phyloP scores from a whole-genome alignment of 192 early-diverging fungal genomes.

The Coemansia sp. region DNA sequence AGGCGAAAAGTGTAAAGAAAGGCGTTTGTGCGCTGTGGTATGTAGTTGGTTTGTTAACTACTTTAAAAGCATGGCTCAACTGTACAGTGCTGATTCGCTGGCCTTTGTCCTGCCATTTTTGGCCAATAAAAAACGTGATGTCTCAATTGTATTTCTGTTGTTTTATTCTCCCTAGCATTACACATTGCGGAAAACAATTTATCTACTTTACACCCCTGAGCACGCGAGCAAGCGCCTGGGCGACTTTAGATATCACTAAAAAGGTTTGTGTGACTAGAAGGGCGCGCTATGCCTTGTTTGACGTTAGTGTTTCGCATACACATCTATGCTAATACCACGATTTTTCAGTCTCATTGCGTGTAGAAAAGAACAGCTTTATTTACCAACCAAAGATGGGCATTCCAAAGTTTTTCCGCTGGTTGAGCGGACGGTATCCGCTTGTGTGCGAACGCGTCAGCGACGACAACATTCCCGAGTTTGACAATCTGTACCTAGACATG shows the following conservation, averaged over 20 bases:
- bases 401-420: conserved; percentile 97
- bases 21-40: not conserved
- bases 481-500: conserved; percentile 99
- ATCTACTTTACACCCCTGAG: not conserved
- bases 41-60: too few relatives aligned
- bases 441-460: conserved; percentile 88
- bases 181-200: too few relatives aligned
- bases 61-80: too few relatives aligned
- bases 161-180: too few relatives aligned
- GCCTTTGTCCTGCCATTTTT: too few relatives aligned
- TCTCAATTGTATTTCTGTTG: too few relatives aligned
- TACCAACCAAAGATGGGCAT: conserved; percentile 66
- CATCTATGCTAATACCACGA: too few relatives aligned
- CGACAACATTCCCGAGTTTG: conserved; percentile 91
- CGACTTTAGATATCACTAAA: not conserved
- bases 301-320: too few relatives aligned
- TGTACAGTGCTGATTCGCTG: too few relatives aligned
- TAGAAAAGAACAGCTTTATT: not conserved
- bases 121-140: too few relatives aligned
- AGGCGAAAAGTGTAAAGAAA: not conserved
- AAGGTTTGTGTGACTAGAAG: not conserved
- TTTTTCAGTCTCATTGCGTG: not conserved
- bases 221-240: not conserved
- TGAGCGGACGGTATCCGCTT: conserved; percentile 94
- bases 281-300: not conserved